Evolutionary conservation across 2,329 filamentous ascomycete species (phyloP).

Genomic region (Ascochyta lentis): DNA sequence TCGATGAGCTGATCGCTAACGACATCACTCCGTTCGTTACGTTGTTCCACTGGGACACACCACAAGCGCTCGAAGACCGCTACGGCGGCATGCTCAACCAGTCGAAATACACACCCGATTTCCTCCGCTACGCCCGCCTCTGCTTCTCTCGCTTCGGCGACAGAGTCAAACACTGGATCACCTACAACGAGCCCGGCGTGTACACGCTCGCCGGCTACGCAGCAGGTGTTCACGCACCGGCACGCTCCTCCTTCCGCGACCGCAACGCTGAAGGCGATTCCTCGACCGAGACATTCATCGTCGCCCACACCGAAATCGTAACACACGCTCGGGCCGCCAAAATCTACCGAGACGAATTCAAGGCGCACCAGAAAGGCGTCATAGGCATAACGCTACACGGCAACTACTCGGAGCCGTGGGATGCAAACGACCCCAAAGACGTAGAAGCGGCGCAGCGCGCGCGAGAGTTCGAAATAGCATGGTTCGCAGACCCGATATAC

Average conservation of each 20-base stretch:
- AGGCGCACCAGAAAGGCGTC: conserved; percentile 46
- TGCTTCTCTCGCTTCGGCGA: conserved; percentile 50
- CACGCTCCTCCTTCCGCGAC: conserved; percentile 14
- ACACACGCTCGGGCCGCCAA: conserved; percentile 49
- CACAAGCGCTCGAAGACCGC: conserved; percentile 25
- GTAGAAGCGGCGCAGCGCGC: conserved; percentile 44
- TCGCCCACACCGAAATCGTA: conserved; percentile 51
- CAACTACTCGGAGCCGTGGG: conserved; percentile 52
- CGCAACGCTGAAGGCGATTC: conserved; percentile 18
- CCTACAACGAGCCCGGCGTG: conserved; percentile 51
- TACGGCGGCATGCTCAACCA: conserved; percentile 31
- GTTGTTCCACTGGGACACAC: conserved; percentile 31
- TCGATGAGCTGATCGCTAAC: conserved; percentile 24
- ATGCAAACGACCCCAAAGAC: conserved; percentile 18
- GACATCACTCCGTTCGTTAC: conserved; percentile 29
- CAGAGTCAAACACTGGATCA: conserved; percentile 52
- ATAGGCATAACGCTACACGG: conserved; percentile 54
- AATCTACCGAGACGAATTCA: conserved; percentile 52
- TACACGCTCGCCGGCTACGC: conserved; percentile 40
- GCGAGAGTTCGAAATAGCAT: conserved; percentile 53
- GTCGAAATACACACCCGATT: conserved; percentile 32
- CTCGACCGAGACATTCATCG: conserved; percentile 36
- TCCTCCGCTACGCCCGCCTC: conserved; percentile 49
- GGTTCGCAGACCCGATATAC: conserved; percentile 45
- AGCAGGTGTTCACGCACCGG: conserved; percentile 41